phyloP scores from a whole-genome alignment of 1,284 basidiomycete species.

The Cerioporus squamosus region DNA sequence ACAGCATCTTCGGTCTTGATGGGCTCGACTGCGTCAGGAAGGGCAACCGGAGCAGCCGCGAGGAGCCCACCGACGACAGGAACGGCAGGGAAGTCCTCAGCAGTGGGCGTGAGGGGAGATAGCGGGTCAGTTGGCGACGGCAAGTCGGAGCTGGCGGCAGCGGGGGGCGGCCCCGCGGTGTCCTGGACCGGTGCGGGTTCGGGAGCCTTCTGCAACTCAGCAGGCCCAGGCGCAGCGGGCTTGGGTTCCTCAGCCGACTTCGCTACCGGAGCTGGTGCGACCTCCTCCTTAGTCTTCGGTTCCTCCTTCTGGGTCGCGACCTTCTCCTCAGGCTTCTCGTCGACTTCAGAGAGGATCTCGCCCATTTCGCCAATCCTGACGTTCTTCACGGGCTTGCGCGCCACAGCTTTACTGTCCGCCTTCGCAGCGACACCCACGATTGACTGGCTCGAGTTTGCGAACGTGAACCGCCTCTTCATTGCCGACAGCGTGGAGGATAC shows the following conservation, averaged over 20 bases:
- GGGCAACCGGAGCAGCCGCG: constrained; percentile 9
- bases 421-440: constrained; percentile 12
- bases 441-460: constrained; percentile 45
- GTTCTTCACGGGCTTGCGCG: constrained; percentile 36
- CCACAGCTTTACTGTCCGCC: constrained; percentile 25
- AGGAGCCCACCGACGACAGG: constrained; percentile 29
- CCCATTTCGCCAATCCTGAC: constrained; percentile 66
- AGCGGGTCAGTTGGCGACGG: constrained; percentile 7
- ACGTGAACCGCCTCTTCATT: constrained; percentile 60
- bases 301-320: constrained; percentile 15
- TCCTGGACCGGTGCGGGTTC: constrained; percentile 14
- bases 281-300: constrained; percentile 17
- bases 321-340: constrained; percentile 30
- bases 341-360: constrained; percentile 60
- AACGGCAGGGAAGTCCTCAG: constrained; percentile 31
- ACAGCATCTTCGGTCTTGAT: constrained; percentile 27
- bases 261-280: neutral
- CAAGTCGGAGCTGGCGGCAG: constrained; percentile 13
- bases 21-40: constrained; percentile 21
- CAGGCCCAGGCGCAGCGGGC: neutral
- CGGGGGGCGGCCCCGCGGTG: constrained; percentile 20
- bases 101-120: constrained; percentile 21
- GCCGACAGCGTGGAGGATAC: constrained; percentile 44
- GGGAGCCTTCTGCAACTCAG: constrained; percentile 13
- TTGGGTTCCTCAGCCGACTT: constrained; percentile 20